Percentiles rank a stretch among this genome's conserved stretches.
Evolutionary conservation across 2,329 filamentous ascomycete genomes (phyloP).

Genomic region (Lasiodiplodia theobromae): DNA sequence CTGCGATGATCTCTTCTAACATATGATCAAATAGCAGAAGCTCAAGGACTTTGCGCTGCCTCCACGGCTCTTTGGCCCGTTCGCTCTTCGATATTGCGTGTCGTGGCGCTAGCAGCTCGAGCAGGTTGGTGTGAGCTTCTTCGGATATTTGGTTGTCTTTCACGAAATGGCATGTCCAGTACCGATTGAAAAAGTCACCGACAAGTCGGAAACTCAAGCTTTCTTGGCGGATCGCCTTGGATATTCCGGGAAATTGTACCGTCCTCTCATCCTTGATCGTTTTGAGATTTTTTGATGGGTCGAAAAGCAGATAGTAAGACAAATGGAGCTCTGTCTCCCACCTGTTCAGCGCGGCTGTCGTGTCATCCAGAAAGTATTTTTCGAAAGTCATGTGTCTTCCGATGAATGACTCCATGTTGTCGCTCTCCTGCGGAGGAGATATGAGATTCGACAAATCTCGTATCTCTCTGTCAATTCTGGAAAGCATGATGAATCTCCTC

Average conservation of each 20-base stretch:
- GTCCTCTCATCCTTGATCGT: too few species aligned
- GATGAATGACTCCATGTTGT: too few species aligned
- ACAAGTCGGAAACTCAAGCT: conserved; percentile 38
- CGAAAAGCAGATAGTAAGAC: not conserved
- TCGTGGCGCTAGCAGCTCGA: not conserved
- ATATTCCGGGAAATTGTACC: too few species aligned
- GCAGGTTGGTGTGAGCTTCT: not conserved
- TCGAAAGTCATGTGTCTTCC: too few species aligned
- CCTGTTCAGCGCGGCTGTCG: conserved; percentile 22
- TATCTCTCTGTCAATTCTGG: too few species aligned
- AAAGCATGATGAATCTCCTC: too few species aligned
- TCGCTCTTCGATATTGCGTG: too few species aligned
- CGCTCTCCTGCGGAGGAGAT: too few species aligned
- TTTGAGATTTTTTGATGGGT: too few species aligned
- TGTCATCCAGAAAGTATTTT: conserved; percentile 37
- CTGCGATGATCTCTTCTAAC: conserved; percentile 29
- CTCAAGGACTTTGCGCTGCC: conserved; percentile 35
- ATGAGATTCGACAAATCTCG: too few species aligned
- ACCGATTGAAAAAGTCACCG: conserved; percentile 32
- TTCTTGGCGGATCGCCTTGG: not conserved
- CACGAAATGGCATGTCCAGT: conserved; percentile 2
- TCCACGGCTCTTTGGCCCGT: too few species aligned
- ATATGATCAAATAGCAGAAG: conserved; percentile 37
- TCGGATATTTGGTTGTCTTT: not conserved
- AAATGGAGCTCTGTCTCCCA: not conserved